These are phyloP conservation scores for Graphilbum fragrans DNA, from an alignment of 2,329 filamentous ascomycete genomes.

Conservation along the genomic window DNA sequence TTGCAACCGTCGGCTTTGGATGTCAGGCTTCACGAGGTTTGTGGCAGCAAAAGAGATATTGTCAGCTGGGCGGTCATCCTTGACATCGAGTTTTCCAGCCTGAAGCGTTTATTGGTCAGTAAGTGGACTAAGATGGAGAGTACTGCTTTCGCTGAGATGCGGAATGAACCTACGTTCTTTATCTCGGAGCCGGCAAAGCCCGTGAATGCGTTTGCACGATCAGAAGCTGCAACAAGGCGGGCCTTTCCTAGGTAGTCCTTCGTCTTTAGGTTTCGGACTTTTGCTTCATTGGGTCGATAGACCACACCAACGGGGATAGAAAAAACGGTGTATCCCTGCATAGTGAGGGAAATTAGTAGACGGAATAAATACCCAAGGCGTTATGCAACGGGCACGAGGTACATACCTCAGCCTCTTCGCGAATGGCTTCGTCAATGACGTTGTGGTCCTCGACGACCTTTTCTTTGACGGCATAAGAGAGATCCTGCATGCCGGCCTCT, in stretches of 20 bases:
- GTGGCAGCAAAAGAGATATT: constrained; percentile 86
- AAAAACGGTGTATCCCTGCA: constrained; percentile 91
- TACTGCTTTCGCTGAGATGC: neutral
- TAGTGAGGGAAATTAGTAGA: neutral
- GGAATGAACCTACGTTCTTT: constrained; percentile 47
- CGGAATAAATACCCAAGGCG: constrained; percentile 13
- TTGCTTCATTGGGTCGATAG: constrained; percentile 91
- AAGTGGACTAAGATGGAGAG: neutral
- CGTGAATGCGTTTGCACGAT: constrained; percentile 68
- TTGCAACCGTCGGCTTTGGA: constrained; percentile 71
- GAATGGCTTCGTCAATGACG: constrained; percentile 94
- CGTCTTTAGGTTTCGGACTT: constrained; percentile 94
- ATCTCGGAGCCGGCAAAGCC: constrained; percentile 71
- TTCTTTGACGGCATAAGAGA: constrained; percentile 83
- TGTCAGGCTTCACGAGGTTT: constrained; percentile 79
- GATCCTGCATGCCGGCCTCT: constrained; percentile 80
- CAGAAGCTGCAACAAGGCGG: constrained; percentile 79
- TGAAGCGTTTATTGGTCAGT: constrained; percentile 14
- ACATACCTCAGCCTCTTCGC: constrained; percentile 86
- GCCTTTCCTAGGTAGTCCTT: constrained; percentile 97
- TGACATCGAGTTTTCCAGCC: constrained; percentile 39
- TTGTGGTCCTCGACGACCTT: constrained; percentile 95
- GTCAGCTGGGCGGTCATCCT: constrained; percentile 72
- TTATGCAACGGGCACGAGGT: too few relatives aligned
- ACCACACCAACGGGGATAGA: constrained; percentile 93